phyloP scores from a whole-genome alignment of 495 filamentous ascomycete species.

The Alectoria sarmentosa region DNA sequence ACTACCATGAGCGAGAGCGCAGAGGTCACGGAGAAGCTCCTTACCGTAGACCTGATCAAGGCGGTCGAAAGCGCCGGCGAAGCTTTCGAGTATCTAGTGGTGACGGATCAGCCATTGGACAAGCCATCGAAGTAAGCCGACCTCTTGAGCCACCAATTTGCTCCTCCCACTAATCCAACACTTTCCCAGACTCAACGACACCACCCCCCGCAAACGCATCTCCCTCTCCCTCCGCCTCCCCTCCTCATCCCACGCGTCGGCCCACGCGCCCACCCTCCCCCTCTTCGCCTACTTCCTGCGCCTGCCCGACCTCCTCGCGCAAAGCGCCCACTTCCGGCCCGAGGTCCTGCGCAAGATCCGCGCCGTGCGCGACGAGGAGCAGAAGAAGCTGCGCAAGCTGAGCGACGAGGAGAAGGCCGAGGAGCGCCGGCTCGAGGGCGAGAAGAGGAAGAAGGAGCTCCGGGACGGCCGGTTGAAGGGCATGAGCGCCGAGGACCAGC shows the following conservation, averaged over 20 bases:
- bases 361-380: slow-evolving; percentile 71
- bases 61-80: slow-evolving; percentile 77
- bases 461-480: slow-evolving; percentile 74
- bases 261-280: slow-evolving; percentile 60
- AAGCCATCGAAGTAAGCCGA: slow-evolving; percentile 76
- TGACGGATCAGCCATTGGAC: slow-evolving; percentile 85
- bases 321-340: slow-evolving; percentile 72
- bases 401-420: slow-evolving; percentile 93
- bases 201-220: slow-evolving; percentile 76
- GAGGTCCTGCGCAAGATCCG: slow-evolving; percentile 83
- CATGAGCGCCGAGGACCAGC: slow-evolving; percentile 88
- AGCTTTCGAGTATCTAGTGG: slow-evolving; percentile 76
- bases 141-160: background rate
- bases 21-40: slow-evolving; percentile 81
- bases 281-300: slow-evolving; percentile 81
- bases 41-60: slow-evolving; percentile 76
- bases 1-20: slow-evolving; percentile 96
- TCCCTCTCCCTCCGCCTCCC: slow-evolving; percentile 68
- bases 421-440: slow-evolving; percentile 68
- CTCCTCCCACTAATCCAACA: slow-evolving; percentile 25
- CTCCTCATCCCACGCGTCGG: slow-evolving; percentile 42
- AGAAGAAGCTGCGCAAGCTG: slow-evolving; percentile 67
- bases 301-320: slow-evolving; percentile 71
- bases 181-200: slow-evolving; percentile 68
- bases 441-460: slow-evolving; percentile 88